phyloP scores from a whole-genome alignment of 2,329 filamentous ascomycete genomes.

The Aspergillus ustus region DNA sequence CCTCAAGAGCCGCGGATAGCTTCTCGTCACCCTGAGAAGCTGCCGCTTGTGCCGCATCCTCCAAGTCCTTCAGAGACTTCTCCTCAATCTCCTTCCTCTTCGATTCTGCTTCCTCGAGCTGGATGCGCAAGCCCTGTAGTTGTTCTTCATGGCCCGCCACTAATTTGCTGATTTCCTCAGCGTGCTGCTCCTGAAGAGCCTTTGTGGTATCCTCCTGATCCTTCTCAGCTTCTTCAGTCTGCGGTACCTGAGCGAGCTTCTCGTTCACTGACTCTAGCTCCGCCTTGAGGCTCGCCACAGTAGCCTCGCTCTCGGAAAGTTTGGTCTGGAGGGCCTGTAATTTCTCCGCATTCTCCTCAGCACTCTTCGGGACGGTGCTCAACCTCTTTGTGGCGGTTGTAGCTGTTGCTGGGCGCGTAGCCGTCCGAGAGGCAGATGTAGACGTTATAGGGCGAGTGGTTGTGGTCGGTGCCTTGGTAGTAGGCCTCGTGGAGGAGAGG shows the following conservation, averaged over 20 bases:
- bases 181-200: constrained; percentile 36
- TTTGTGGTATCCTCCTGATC: constrained; percentile 30
- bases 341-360: constrained; percentile 39
- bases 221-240: constrained; percentile 29
- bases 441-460: constrained; percentile 33
- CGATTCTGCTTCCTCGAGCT: constrained; percentile 42
- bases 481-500: constrained; percentile 30
- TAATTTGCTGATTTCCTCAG: constrained; percentile 39
- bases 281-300: constrained; percentile 36
- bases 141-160: constrained; percentile 38
- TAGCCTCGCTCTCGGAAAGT: constrained; percentile 43
- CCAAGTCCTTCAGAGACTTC: constrained; percentile 42
- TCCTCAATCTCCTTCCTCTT: constrained; percentile 44
- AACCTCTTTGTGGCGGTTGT: constrained; percentile 37
- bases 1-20: constrained; percentile 40
- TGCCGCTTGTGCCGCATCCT: constrained; percentile 44
- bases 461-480: constrained; percentile 32
- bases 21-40: constrained; percentile 42
- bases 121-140: constrained; percentile 36
- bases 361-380: constrained; percentile 39
- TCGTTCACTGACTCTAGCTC: constrained; percentile 42
- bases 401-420: constrained; percentile 23
- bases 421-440: constrained; percentile 25
- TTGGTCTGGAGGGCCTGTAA: constrained; percentile 40
- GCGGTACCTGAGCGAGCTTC: constrained; percentile 38